Base-by-base conservation (phyloP, 306 rosid species). In the Mimosa bimucronata region DNA sequence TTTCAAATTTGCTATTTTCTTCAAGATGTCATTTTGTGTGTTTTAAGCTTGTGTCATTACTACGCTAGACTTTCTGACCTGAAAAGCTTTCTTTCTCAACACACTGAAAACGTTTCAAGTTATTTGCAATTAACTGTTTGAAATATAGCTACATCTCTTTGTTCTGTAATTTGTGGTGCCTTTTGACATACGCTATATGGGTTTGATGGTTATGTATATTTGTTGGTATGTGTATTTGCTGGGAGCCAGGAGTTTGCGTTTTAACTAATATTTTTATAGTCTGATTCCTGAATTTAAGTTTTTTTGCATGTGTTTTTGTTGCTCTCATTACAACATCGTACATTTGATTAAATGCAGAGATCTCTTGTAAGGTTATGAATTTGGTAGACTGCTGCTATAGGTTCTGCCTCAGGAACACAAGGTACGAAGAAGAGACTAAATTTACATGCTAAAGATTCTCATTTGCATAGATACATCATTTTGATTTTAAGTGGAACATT, bases 361-460 rank as follows among this genome's bases (percentile, higher is more conserved):
- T 77, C 74, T 18, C 18, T 68, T 66, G 44, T 28, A 57, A 8
- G 46, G 10, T 15, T 31, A 19, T 19, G 34, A 55, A 21, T 21
- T 23, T 55, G 85, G 85, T 84, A 6, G 85, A 84, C 84, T 82
- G 80, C 84, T 75, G 87, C 60, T 76, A 2, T 23, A n/a, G 30
- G 44, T 71, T 37, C 55, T 67, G 65, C 48, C 18, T 48, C 69
- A 83, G 78, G 76, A 83, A 7, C 89, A 6, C 55, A 87, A 90
- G 95, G 97, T 92, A 86, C 86, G 95, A 76, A 83, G 82, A 73
- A 66, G 71, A 79, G 81, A 81, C 57, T 71, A 67, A 71, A 73
- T 64, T 64, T 64, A 64, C 21, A 29, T 23, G 29, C 7, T 14
- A 30, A 29, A 2, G 13, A n/a, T 64, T 10, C 41, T 64, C 41